Percentiles rank a stretch among this genome's conserved stretches.
Conservation (phyloP, 164 flowering plant species). For the Malania oleifera region DNA sequence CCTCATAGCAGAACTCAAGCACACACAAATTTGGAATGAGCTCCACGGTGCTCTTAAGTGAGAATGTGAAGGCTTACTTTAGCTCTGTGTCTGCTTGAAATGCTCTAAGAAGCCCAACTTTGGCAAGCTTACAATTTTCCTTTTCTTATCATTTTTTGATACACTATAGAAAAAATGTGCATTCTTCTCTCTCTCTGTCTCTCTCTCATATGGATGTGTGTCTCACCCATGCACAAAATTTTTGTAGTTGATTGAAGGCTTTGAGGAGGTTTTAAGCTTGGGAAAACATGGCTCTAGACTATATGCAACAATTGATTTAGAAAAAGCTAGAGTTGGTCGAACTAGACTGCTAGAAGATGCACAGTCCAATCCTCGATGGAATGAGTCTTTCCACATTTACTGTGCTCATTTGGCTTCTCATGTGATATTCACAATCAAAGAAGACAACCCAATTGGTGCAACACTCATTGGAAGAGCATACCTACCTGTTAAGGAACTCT, state of each 20-base stretch:
- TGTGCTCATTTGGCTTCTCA: constrained; percentile 69
- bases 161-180: no score
- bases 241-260: constrained; percentile 10
- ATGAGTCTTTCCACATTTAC: constrained; percentile 61
- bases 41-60: no score
- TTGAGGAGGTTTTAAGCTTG: constrained; percentile 17
- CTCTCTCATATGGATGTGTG: not conserved
- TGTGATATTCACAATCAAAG: constrained; percentile 58
- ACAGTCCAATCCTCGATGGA: constrained; percentile 50
- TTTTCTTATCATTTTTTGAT: no score
- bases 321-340: constrained; percentile 53
- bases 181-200: not conserved
- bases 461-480: constrained; percentile 59
- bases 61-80: no score
- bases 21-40: no score
- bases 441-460: constrained; percentile 61
- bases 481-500: constrained; percentile 44
- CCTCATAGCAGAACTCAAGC: no score
- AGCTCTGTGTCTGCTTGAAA: no score
- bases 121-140: no score
- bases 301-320: constrained; percentile 60
- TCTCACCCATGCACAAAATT: not conserved
- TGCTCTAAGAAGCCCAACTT: no score
- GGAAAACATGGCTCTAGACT: constrained; percentile 22
- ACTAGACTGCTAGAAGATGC: constrained; percentile 42